phyloP scores from a whole-genome alignment of 2,329 filamentous ascomycete species.

The Nectriaceae sp. region DNA sequence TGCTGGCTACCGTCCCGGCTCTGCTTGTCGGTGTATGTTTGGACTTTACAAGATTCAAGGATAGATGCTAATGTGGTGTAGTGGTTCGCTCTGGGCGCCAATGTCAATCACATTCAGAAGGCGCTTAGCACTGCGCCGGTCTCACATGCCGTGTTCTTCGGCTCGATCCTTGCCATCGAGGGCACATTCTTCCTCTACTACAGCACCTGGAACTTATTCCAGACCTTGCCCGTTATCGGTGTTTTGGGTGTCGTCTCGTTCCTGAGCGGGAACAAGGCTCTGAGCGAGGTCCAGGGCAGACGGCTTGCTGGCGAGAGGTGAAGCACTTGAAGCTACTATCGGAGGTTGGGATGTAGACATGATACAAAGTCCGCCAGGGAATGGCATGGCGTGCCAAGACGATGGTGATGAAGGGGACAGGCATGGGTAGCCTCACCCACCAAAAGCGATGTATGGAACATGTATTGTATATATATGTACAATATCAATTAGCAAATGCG shows the following conservation, averaged over 20 bases:
- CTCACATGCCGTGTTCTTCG: conserved; percentile 82
- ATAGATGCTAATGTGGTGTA: conserved; percentile 38
- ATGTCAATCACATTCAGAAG: conserved; percentile 74
- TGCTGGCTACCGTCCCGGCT: conserved; percentile 72
- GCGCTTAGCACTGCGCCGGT: conserved; percentile 77
- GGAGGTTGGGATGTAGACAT: neutral
- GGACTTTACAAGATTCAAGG: neutral
- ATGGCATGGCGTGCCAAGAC: neutral
- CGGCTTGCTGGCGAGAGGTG: conserved; percentile 73
- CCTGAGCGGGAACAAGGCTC: conserved; percentile 83
- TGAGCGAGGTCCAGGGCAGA: conserved; percentile 90
- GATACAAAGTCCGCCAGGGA: conserved; percentile 2
- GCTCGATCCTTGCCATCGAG: conserved; percentile 85
- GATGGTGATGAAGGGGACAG: conserved; percentile 1
- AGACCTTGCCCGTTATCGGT: conserved; percentile 74
- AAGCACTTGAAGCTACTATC: conserved; percentile 9
- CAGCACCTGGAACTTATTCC: conserved; percentile 86
- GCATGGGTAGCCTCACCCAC: neutral
- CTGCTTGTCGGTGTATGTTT: conserved; percentile 70
- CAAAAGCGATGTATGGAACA: conserved; percentile 1
- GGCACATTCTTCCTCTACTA: conserved; percentile 96
- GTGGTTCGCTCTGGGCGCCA: conserved; percentile 84
- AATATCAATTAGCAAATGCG: too few species aligned
- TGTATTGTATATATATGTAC: conserved; percentile 13
- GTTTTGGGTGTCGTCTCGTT: conserved; percentile 72